Evolutionary conservation across 2,329 filamentous ascomycete genomes (phyloP).

Genomic region (Fusarium subglutinans): DNA sequence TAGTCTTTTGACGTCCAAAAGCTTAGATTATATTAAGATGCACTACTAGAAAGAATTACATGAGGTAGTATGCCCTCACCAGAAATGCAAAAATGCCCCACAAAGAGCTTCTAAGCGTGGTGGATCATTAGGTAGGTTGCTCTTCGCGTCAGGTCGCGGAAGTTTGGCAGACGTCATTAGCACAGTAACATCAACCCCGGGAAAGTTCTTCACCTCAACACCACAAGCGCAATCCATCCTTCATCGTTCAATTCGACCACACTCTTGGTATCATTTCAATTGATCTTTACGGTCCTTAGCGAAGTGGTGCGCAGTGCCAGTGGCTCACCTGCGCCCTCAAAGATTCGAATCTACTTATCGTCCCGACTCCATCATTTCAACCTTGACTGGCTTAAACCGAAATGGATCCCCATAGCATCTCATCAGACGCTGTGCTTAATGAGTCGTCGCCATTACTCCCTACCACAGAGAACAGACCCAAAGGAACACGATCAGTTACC

Average conservation of each 20-base stretch:
- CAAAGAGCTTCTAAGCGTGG: background rate
- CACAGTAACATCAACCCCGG: slow-evolving; percentile 5
- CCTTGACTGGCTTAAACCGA: slow-evolving; percentile 15
- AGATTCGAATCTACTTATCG: slow-evolving; percentile 8
- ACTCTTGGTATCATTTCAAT: background rate
- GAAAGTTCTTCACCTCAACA: slow-evolving; percentile 35
- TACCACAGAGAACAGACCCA: slow-evolving; percentile 50
- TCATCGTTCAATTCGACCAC: slow-evolving; percentile 12
- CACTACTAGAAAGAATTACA: background rate
- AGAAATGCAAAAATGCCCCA: background rate
- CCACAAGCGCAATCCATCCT: slow-evolving; percentile 12
- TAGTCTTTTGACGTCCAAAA: background rate
- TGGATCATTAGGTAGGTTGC: background rate
- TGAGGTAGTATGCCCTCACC: background rate
- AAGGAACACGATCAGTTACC: slow-evolving; percentile 72
- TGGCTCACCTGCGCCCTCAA: slow-evolving; percentile 10
- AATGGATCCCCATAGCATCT: slow-evolving; percentile 42
- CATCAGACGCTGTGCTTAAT: slow-evolving; percentile 30
- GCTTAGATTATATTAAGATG: background rate
- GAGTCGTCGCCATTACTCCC: slow-evolving; percentile 51
- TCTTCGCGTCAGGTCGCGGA: slow-evolving; percentile 18
- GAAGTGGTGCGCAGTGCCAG: slow-evolving; percentile 6
- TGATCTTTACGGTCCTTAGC: background rate
- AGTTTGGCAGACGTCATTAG: slow-evolving; percentile 40
- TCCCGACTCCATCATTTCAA: slow-evolving; percentile 7